These are phyloP conservation scores for Candida coleopterorum DNA, from an alignment of 805 yeast species.

Conservation along the genomic window DNA sequence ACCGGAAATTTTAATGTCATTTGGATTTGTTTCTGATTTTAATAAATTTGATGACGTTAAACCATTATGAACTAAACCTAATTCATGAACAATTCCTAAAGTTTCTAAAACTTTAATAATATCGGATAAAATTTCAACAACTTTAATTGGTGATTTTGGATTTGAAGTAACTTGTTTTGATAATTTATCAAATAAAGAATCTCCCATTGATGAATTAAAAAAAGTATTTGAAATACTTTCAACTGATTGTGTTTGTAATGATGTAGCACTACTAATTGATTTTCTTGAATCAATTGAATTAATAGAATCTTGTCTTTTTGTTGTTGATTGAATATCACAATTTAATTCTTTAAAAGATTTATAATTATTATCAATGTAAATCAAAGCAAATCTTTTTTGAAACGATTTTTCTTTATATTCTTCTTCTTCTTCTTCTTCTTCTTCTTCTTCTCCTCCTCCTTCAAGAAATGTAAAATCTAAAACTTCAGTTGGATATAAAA, in stretches of 20 bases:
- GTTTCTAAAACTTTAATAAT: slow-evolving; percentile 19
- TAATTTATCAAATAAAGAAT: slow-evolving; percentile 1
- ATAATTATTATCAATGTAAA: slow-evolving; percentile 17
- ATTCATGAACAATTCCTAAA: slow-evolving; percentile 28
- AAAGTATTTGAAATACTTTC: slow-evolving; percentile 3
- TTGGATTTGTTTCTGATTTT: slow-evolving; percentile 15
- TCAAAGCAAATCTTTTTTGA: slow-evolving; percentile 17
- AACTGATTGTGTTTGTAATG: not conserved
- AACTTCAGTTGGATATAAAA: slow-evolving; percentile 24
- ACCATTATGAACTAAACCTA: slow-evolving; percentile 46
- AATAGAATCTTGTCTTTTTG: slow-evolving; percentile 1
- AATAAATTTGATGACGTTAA: slow-evolving; percentile 34
- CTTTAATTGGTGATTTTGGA: slow-evolving; percentile 14
- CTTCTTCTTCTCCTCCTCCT: not conserved
- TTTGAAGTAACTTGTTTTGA: slow-evolving; percentile 5
- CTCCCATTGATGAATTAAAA: slow-evolving; percentile 1
- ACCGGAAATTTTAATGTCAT: slow-evolving; percentile 35
- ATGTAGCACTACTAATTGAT: not conserved
- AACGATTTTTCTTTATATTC: not conserved
- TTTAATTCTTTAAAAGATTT: slow-evolving; percentile 10
- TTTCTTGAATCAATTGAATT: slow-evolving; percentile 4
- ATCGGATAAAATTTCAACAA: slow-evolving; percentile 20
- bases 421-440: not conserved
- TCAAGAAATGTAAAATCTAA: slow-evolving; percentile 7
- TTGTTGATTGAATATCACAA: not conserved